Evolutionary conservation across 495 filamentous ascomycete species (phyloP).

Genomic region (Neurospora sp.): DNA sequence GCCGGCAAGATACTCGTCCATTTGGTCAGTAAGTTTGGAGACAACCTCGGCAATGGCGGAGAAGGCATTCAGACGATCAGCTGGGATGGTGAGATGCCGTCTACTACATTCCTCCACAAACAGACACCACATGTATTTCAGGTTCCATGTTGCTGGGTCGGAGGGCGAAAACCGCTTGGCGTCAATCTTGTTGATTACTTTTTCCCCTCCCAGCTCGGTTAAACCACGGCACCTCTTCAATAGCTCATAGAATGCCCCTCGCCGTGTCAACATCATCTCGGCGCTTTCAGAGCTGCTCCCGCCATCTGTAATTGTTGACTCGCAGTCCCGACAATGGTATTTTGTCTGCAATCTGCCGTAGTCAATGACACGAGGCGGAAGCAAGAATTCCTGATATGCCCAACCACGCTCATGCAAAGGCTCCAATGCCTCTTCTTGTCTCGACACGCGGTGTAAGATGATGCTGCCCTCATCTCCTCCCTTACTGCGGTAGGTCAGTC

Average conservation of each 20-base stretch:
- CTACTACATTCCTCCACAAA: neutral
- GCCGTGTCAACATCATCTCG: neutral
- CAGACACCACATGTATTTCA: neutral
- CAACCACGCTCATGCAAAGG: neutral
- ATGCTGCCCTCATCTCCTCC: neutral
- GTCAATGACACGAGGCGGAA: neutral
- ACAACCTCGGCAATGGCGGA: slow-evolving; percentile 7
- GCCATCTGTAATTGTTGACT: neutral
- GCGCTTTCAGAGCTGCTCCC: neutral
- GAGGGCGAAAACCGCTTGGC: neutral
- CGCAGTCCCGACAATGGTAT: neutral
- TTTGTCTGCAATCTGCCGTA: neutral
- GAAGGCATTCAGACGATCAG: neutral
- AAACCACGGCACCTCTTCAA: neutral
- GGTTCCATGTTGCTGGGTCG: neutral
- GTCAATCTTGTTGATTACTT: neutral
- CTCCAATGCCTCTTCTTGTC: neutral
- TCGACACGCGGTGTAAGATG: neutral
- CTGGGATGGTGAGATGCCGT: neutral
- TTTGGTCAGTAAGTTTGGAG: neutral
- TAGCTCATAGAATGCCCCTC: neutral
- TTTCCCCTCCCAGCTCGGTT: neutral
- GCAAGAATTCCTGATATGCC: neutral
- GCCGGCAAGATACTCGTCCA: neutral
- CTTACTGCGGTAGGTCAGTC: neutral